A percentile compares a stretch with the other conserved stretches of the same genome.
Evolutionary conservation across 1,139 yeast genomes (phyloP).

Genomic region (Geotrichum aggregatum): DNA sequence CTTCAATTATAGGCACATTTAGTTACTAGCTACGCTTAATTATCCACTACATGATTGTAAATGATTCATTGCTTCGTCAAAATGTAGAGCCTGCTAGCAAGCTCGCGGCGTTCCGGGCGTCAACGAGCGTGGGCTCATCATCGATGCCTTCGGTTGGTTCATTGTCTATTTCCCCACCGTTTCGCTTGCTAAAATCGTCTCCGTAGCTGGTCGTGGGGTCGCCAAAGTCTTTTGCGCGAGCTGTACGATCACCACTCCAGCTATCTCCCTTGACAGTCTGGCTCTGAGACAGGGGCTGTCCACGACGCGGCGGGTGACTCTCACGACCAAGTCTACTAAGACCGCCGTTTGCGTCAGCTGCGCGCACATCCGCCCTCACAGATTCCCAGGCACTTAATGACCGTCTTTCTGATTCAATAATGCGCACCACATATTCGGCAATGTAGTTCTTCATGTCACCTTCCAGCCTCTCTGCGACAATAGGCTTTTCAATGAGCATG

Average conservation of each 20-base stretch:
- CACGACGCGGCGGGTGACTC: constrained; percentile 40
- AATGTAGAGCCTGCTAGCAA: constrained; percentile 74
- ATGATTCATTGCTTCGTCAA: constrained; percentile 30
- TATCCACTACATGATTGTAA: background rate
- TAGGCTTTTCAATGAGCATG: constrained; percentile 69
- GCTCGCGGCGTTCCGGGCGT: constrained; percentile 79
- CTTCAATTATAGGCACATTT: background rate
- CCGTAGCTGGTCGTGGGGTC: constrained; percentile 21
- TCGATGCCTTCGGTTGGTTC: constrained; percentile 27
- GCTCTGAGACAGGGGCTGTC: constrained; percentile 36
- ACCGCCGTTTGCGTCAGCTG: constrained; percentile 77
- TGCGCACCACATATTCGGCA: constrained; percentile 59
- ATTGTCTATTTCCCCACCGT: constrained; percentile 20
- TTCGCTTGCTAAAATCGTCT: constrained; percentile 21
- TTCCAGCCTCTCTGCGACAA: constrained; percentile 56
- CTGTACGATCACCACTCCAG: constrained; percentile 49
- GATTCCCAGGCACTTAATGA: constrained; percentile 71
- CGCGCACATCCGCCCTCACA: constrained; percentile 67
- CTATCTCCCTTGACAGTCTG: constrained; percentile 60
- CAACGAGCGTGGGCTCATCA: constrained; percentile 45
- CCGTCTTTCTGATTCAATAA: constrained; percentile 83
- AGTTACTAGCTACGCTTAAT: background rate
- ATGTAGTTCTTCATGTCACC: constrained; percentile 51
- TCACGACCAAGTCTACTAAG: constrained; percentile 80
- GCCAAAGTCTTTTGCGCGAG: constrained; percentile 41